Conservation (phyloP, 2,329 filamentous ascomycete genomes). For the Phoma sp. region DNA sequence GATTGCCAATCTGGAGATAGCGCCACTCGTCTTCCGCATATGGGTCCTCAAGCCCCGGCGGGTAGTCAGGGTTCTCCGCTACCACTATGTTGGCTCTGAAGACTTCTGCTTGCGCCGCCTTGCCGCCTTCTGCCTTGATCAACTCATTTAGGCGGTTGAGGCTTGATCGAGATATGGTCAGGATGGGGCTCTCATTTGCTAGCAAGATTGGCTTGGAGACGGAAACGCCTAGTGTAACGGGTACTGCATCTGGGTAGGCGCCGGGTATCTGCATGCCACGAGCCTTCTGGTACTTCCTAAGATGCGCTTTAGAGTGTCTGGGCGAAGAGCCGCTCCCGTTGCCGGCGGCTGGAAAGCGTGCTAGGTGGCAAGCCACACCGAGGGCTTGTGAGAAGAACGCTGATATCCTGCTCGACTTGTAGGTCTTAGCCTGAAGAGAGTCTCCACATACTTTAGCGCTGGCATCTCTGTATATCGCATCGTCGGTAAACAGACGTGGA, state of each 20-base stretch:
- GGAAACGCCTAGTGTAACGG: constrained; percentile 58
- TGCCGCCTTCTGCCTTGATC: constrained; percentile 69
- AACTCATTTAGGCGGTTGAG: constrained; percentile 76
- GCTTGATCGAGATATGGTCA: constrained; percentile 81
- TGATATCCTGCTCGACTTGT: constrained; percentile 69
- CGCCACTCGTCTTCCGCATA: constrained; percentile 86
- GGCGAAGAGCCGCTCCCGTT: constrained; percentile 57
- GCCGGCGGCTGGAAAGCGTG: constrained; percentile 75
- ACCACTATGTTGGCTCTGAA: constrained; percentile 92
- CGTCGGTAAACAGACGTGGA: constrained; percentile 60
- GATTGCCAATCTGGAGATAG: constrained; percentile 67
- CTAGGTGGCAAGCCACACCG: constrained; percentile 80
- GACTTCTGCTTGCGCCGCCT: constrained; percentile 70
- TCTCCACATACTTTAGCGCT: constrained; percentile 84
- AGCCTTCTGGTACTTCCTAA: constrained; percentile 57
- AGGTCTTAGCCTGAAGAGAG: constrained; percentile 71
- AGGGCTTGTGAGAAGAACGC: constrained; percentile 78
- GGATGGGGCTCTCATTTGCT: constrained; percentile 92
- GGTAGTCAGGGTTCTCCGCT: constrained; percentile 52
- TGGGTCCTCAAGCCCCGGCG: constrained; percentile 58
- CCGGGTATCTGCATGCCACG: constrained; percentile 55
- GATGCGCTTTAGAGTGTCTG: constrained; percentile 74
- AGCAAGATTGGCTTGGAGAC: constrained; percentile 69
- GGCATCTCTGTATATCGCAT: constrained; percentile 48
- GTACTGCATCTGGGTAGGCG: constrained; percentile 57